These are phyloP conservation scores for Starmerella etchellsii DNA, from an alignment of 805 yeast genomes.

Conservation along the genomic window DNA sequence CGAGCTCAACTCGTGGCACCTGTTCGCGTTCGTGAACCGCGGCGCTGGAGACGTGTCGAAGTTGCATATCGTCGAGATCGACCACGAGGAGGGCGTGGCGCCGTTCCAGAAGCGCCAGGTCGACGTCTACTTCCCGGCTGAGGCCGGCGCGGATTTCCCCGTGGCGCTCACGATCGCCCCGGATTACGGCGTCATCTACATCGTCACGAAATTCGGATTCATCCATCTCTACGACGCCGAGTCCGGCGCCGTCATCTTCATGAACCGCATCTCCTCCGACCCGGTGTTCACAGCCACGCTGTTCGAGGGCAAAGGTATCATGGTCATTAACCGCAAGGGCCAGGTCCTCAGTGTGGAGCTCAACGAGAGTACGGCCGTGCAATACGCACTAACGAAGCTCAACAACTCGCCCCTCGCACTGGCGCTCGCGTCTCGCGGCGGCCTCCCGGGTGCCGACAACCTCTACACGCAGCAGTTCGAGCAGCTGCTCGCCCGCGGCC, in stretches of 20 bases:
- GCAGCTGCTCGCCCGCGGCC: conserved; percentile 67
- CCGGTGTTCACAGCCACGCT: conserved; percentile 89
- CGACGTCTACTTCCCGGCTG: conserved; percentile 93
- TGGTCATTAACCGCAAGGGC: conserved; percentile 89
- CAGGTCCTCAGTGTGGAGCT: conserved; percentile 89
- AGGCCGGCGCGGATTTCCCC: conserved; percentile 93
- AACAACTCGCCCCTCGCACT: conserved; percentile 80
- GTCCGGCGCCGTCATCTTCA: conserved; percentile 81
- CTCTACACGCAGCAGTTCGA: conserved; percentile 86
- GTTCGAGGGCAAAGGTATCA: conserved; percentile 61
- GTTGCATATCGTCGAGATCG: conserved; percentile 89
- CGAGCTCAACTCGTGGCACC: conserved; percentile 53
- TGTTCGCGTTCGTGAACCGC: conserved; percentile 87
- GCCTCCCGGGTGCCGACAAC: conserved; percentile 93
- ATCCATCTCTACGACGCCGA: conserved; percentile 91
- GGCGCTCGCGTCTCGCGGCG: conserved; percentile 85
- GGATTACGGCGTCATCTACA: conserved; percentile 73
- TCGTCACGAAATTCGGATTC: conserved; percentile 91
- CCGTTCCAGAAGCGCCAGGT: conserved; percentile 75
- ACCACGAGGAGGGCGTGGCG: conserved; percentile 78
- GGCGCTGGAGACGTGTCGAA: conserved; percentile 62
- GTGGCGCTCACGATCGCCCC: conserved; percentile 77
- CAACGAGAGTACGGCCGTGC: conserved; percentile 70
- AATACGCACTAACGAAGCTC: conserved; percentile 75
- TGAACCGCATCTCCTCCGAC: conserved; percentile 91